Base-by-base conservation (phyloP, 306 rosid genomes). In the Astragalus membranaceus region DNA sequence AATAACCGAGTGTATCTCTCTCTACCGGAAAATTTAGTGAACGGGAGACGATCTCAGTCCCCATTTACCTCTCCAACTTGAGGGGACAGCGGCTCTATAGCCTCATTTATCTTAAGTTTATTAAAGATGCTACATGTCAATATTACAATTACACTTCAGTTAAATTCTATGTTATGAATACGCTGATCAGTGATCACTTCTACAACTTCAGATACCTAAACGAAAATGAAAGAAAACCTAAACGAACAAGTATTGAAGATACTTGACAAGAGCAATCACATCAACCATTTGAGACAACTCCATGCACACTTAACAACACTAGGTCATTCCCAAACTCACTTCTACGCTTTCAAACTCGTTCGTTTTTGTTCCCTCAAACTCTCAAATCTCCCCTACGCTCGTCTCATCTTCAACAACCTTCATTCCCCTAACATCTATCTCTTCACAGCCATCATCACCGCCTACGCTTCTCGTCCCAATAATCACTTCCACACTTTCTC, bases 271-370 rank as follows among this genome's bases (percentile, higher is more conserved):
- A 62, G 88, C 89, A 87, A 53, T 6, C 55, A 77, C 59, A 80
- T 87, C 49, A 76, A 74, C 50, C 96, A 92, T 20, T 73, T 89
- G 5, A 87, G 85, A 78, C 97, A 92, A 49, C 86, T 88, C 52
- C 96, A 89, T 77, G 82, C 76, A 3, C 73, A 77, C 35, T 79
- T 89, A 76, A 79, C 64, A 33, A 59, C 83, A 4, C 75, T 85
- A 0, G 96, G 92, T 29, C 91, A 87, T 53, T 54, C 85, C 59
- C 96, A 85, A 62, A 82, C 89, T n/a, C 85, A 89, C 58, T 80
- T 89, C 75, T 89, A 76, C 67, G 88, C 90, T 41, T 89, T 89
- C 78, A 87, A 92, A 71, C 94, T 92, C 29, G 57, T 92, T 65
- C 92, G 96, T 57, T 87, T 83, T 85, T 81, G 79, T 46, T 67